These are phyloP conservation scores for Vaccinium vitisidaea DNA, from an alignment of 148 eudicot species.

Conservation along the genomic window DNA sequence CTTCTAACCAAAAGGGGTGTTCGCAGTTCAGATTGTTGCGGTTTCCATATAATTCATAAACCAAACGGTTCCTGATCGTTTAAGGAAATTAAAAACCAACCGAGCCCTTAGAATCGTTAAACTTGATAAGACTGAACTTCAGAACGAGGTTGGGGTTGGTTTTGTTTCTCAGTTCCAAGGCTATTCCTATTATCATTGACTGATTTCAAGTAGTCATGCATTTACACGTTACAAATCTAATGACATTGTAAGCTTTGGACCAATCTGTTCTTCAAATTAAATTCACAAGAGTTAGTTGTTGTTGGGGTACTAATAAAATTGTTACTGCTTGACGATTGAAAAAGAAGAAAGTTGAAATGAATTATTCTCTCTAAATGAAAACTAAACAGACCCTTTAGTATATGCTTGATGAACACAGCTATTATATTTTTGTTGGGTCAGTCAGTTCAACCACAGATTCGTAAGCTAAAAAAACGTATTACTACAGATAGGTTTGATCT, in stretches of 20 bases:
- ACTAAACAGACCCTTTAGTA: neutral
- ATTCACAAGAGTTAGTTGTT: neutral
- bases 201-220: neutral
- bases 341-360: neutral
- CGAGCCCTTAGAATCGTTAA: too few relatives aligned
- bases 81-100: too few relatives aligned
- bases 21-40: neutral
- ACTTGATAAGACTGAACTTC: neutral
- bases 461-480: neutral
- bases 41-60: neutral
- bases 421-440: too few relatives aligned
- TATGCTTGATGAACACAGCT: neutral
- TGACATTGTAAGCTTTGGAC: neutral
- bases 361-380: neutral
- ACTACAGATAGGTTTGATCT: neutral
- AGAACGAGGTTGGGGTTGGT: neutral
- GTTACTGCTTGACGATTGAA: neutral
- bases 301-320: neutral
- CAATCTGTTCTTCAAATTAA: neutral
- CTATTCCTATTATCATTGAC: neutral
- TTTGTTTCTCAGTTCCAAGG: neutral
- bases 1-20: slow-evolving; percentile 5
- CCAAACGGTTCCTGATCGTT: neutral
- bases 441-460: neutral
- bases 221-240: neutral